Evolutionary conservation across 306 rosid genomes (phyloP).

Genomic region (Trifolium subterraneum): DNA sequence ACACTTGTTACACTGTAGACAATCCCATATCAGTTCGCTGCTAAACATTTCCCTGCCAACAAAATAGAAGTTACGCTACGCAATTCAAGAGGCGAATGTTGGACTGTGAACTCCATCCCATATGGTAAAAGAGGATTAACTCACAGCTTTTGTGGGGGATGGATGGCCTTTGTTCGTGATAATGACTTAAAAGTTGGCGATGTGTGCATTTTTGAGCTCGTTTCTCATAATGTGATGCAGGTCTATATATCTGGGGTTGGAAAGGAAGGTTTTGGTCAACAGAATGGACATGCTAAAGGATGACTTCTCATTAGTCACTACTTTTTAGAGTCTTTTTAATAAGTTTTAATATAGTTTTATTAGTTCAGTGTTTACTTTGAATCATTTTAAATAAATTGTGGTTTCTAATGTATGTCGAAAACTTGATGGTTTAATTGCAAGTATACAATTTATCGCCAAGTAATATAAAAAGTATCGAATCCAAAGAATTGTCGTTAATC

Average conservation of each 20-base stretch:
- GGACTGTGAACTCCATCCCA: constrained; percentile 91
- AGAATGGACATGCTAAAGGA: constrained; percentile 48
- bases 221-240: constrained; percentile 66
- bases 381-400: no score
- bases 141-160: constrained; percentile 96
- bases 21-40: constrained; percentile 83
- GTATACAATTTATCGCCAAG: no score
- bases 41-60: constrained; percentile 72
- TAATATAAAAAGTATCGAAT: no score
- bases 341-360: no score
- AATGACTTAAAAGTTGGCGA: constrained; percentile 79
- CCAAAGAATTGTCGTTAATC: no score
- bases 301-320: no score
- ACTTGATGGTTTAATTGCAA: no score
- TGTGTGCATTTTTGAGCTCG: constrained; percentile 83
- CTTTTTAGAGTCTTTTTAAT: no score
- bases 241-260: constrained; percentile 78
- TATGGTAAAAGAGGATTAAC: constrained; percentile 77
- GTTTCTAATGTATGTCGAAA: no score
- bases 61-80: constrained; percentile 81
- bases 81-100: constrained; percentile 70
- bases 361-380: no score
- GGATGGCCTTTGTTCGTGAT: constrained; percentile 96
- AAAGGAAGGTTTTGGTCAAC: constrained; percentile 63
- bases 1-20: constrained; percentile 64